phyloP scores from a whole-genome alignment of 768 basidiomycete genomes.

The Aureoboletus auriporus region DNA sequence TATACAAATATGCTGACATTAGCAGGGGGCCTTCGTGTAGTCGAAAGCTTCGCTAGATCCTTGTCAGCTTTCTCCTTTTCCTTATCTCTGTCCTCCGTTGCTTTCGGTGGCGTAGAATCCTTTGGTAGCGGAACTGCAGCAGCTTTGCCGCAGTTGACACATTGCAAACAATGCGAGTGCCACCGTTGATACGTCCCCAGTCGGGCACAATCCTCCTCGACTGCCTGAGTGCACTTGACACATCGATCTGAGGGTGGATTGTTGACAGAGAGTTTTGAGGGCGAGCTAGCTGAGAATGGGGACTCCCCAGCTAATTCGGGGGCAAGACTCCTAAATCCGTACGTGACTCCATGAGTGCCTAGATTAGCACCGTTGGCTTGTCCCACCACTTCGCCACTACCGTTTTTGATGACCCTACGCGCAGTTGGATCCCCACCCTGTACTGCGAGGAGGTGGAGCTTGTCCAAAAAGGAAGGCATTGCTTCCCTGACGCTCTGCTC shows the following conservation, averaged over 20 bases:
- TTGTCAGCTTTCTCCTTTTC: slow-evolving; percentile 38
- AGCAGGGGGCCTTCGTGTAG: slow-evolving; percentile 72
- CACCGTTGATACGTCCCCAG: slow-evolving; percentile 95
- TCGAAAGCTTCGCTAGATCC: slow-evolving; percentile 56
- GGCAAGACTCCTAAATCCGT: slow-evolving; percentile 89
- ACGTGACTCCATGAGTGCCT: slow-evolving; percentile 85
- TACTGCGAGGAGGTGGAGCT: slow-evolving; percentile 86
- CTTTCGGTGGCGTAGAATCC: slow-evolving; percentile 48
- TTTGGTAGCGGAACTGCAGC: slow-evolving; percentile 61
- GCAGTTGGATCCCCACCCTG: slow-evolving; percentile 80
- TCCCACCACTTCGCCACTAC: slow-evolving; percentile 57
- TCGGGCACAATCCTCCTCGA: slow-evolving; percentile 96
- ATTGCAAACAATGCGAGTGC: slow-evolving; percentile 94
- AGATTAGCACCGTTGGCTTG: slow-evolving; percentile 45
- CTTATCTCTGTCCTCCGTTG: slow-evolving; percentile 47
- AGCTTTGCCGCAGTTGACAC: slow-evolving; percentile 70
- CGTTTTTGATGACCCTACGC: slow-evolving; percentile 69
- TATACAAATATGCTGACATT: slow-evolving; percentile 78
- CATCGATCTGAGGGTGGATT: slow-evolving; percentile 89
- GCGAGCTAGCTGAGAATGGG: slow-evolving; percentile 49
- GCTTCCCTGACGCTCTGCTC: slow-evolving; percentile 82
- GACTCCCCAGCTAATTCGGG: slow-evolving; percentile 89
- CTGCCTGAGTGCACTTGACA: slow-evolving; percentile 80
- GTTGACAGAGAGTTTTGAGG: slow-evolving; percentile 52
- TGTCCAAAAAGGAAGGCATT: slow-evolving; percentile 86